Evolutionary conservation across 805 yeast species (phyloP), one percentile per base, ranked within the genome.

Genomic region (Cyberlindnera samutprakarnensis): DNA sequence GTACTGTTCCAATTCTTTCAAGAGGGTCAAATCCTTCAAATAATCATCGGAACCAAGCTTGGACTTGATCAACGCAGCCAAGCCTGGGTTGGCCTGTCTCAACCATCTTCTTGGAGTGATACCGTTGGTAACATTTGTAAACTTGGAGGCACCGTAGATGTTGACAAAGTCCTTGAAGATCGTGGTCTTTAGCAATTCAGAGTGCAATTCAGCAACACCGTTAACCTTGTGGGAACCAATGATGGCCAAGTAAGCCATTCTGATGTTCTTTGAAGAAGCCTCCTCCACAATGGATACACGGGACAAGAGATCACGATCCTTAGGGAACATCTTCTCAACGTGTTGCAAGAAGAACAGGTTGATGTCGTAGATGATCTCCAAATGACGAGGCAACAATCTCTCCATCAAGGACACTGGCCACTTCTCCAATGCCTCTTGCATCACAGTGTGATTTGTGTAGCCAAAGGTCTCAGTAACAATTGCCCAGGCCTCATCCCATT

Each of bases 91-190:
- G 31, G 96, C 95, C 62, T 87, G 95, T 55, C 76, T 78, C 54
- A 87, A 71, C 96, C 96, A 87, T 62, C 96, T 78, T 69, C 96
- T 77, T 47, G 96, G 96, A 3, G 96, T 87, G 53, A 87, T 77
- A 62, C 96, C 96, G 57, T 87, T 87, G 30, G 96, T 87, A 39
- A 87, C 95, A 50, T 87, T 87, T 32, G 84, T 83, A 60, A 87
- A 87, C 60, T 82, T 84, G 41, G 83, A 84, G 15, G 68, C 51
- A 30, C 96, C 96, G 48, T 73, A 87, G 23, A 87, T 69, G 40
- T 69, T 70, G 35, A 87, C 96, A 54, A 87, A 87, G 59, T 88
- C 96, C 56, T 78, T 78, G 63, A 87, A 87, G 45, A 87, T 83
- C 5, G 95, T 85, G 20, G 92, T 83, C 57, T 73, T 81, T 57